Conservation (phyloP, 495 filamentous ascomycete species). For the Trichoderma reesei region DNA sequence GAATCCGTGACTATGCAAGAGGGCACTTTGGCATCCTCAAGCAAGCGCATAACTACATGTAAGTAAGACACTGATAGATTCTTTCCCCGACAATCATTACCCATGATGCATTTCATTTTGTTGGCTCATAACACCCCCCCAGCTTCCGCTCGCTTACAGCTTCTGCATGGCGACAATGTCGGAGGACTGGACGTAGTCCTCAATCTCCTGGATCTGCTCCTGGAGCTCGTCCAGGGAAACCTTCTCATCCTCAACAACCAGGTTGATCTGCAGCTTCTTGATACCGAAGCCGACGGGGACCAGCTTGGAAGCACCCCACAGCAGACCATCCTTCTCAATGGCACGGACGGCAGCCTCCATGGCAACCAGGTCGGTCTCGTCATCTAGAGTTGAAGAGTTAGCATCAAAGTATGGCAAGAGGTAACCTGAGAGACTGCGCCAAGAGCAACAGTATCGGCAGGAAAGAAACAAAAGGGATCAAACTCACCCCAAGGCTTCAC, state of each 20-base stretch:
- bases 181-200: slow-evolving; percentile 95
- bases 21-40: neutral
- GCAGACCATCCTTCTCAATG: slow-evolving; percentile 87
- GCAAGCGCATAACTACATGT: neutral
- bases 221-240: slow-evolving; percentile 81
- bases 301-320: slow-evolving; percentile 90
- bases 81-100: slow-evolving; percentile 6
- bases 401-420: slow-evolving; percentile 10
- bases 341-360: slow-evolving; percentile 74
- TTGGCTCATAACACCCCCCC: neutral
- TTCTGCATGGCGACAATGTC: slow-evolving; percentile 93
- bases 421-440: neutral
- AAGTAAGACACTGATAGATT: slow-evolving; percentile 8
- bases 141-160: slow-evolving; percentile 48
- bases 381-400: slow-evolving; percentile 43
- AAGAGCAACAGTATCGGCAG: neutral
- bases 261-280: slow-evolving; percentile 98
- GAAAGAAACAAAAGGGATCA: slow-evolving; percentile 6
- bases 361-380: slow-evolving; percentile 82
- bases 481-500: slow-evolving; percentile 97
- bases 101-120: slow-evolving; percentile 6
- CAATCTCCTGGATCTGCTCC: slow-evolving; percentile 66
- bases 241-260: slow-evolving; percentile 97
- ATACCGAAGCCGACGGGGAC: slow-evolving; percentile 91
- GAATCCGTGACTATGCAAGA: slow-evolving; percentile 7